Conservation (phyloP, 2,329 filamentous ascomycete species). For the Calonectria leucothoes region DNA sequence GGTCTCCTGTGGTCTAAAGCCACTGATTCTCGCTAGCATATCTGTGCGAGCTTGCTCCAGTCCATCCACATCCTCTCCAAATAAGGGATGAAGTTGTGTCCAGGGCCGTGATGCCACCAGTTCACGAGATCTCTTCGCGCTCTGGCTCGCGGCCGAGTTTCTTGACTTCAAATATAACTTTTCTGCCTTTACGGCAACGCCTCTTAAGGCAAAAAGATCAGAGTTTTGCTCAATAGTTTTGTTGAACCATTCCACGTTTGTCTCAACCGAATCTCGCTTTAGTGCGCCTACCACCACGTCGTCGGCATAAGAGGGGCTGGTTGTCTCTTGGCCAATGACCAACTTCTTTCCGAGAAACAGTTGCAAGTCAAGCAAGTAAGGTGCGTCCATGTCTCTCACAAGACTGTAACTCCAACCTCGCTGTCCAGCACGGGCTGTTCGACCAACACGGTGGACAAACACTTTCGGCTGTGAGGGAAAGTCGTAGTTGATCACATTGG, state of each 20-base stretch:
- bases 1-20: conserved; percentile 90
- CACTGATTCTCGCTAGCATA: conserved; percentile 90
- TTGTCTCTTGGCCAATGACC: conserved; percentile 76
- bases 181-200: conserved; percentile 87
- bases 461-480: conserved; percentile 97
- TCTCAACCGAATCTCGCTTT: conserved; percentile 78
- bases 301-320: conserved; percentile 77
- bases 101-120: conserved; percentile 77
- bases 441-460: conserved; percentile 94
- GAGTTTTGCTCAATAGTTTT: conserved; percentile 80
- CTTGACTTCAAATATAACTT: conserved; percentile 91
- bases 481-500: conserved; percentile 99
- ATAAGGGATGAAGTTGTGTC: conserved; percentile 82
- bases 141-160: conserved; percentile 90
- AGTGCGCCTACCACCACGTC: conserved; percentile 87
- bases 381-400: conserved; percentile 86
- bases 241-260: conserved; percentile 83
- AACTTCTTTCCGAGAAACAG: conserved; percentile 91
- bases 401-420: conserved; percentile 96
- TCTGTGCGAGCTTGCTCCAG: conserved; percentile 80
- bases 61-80: conserved; percentile 75
- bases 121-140: conserved; percentile 87
- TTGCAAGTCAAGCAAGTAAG: conserved; percentile 93
- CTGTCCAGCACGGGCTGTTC: conserved; percentile 93
- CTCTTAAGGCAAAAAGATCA: conserved; percentile 78